Conservation (phyloP, 2,329 filamentous ascomycete species). For the Mariannaea sp. region DNA sequence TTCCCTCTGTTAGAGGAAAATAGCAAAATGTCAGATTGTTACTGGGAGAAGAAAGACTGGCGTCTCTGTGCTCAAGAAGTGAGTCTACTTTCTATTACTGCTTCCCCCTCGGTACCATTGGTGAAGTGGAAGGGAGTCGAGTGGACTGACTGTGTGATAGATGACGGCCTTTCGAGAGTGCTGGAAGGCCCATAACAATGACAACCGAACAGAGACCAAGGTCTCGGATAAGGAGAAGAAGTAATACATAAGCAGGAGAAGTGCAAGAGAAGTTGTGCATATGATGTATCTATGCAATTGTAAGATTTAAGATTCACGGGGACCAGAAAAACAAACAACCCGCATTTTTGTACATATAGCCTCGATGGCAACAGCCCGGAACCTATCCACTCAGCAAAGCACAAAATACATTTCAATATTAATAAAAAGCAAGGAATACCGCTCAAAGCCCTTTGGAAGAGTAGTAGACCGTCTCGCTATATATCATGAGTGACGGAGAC, state of each 20-base stretch:
- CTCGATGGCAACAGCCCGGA: too few relatives aligned
- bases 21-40: conserved; percentile 89
- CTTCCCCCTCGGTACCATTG: too few relatives aligned
- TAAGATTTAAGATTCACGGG: not conserved
- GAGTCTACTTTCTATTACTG: conserved; percentile 47
- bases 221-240: conserved; percentile 52
- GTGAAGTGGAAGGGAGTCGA: too few relatives aligned
- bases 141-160: conserved; percentile 51
- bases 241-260: not conserved
- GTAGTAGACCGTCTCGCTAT: too few relatives aligned
- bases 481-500: too few relatives aligned
- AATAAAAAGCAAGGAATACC: too few relatives aligned
- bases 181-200: conserved; percentile 90
- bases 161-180: conserved; percentile 89
- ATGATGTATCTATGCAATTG: not conserved
- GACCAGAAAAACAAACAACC: too few relatives aligned
- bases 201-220: conserved; percentile 78
- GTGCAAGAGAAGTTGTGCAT: too few relatives aligned
- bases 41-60: conserved; percentile 97
- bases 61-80: conserved; percentile 86
- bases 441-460: too few relatives aligned
- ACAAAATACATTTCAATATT: too few relatives aligned
- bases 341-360: too few relatives aligned
- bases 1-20: conserved; percentile 96
- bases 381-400: too few relatives aligned